These are phyloP conservation scores for Ajuga chamaepitys DNA, from an alignment of 257 asterid species.

Conservation along the genomic window DNA sequence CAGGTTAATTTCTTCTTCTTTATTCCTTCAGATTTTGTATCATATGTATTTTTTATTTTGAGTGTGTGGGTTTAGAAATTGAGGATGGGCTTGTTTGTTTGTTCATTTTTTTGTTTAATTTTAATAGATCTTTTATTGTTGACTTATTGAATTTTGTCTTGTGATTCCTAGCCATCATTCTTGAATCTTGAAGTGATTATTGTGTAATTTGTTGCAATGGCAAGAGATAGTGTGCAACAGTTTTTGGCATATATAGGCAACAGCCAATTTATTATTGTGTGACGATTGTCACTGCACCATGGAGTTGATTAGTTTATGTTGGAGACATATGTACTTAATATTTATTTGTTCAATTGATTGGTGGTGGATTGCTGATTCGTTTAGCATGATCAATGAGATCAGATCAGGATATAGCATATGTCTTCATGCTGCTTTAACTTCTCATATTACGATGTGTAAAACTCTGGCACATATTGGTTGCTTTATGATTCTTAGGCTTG, in stretches of 20 bases:
- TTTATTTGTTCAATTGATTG: neutral
- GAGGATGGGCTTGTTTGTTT: neutral
- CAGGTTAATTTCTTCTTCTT: constrained; percentile 35
- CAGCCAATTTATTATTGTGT: neutral
- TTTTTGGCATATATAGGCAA: neutral
- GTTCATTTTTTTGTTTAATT: neutral
- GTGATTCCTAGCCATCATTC: neutral
- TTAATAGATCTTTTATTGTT: neutral
- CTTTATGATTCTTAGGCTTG: neutral
- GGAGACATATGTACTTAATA: neutral
- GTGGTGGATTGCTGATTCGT: neutral
- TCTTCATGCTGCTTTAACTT: neutral
- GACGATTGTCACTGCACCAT: neutral
- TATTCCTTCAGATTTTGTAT: neutral
- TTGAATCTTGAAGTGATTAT: neutral
- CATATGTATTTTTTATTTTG: neutral
- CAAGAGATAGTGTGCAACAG: neutral
- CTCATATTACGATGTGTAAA: neutral
- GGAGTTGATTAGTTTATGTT: neutral
- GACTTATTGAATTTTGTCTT: neutral
- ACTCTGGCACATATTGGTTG: neutral
- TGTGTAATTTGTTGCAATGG: neutral
- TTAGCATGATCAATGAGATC: neutral
- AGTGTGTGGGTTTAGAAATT: neutral
- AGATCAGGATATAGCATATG: neutral